Conservation (phyloP, 805 yeast species). For the Yarrowia alimentaria region DNA sequence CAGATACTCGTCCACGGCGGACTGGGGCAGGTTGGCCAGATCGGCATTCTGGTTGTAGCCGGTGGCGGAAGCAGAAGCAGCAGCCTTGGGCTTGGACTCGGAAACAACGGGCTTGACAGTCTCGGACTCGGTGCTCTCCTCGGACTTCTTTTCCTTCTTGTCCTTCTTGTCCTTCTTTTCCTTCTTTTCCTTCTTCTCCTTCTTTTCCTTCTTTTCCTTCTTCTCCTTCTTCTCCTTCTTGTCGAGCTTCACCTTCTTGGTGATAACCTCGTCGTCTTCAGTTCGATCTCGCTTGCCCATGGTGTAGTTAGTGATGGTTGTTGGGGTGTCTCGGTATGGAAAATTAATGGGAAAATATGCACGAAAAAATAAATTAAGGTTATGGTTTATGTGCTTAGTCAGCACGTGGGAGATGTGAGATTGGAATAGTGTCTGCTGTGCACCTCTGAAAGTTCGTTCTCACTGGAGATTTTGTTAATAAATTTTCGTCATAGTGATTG, state of each 20-base stretch:
- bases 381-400: too few species aligned
- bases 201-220: slow-evolving; percentile 36
- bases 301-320: not conserved
- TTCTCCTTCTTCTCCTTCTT: slow-evolving; percentile 34
- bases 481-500: too few species aligned
- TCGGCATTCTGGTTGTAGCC: slow-evolving; percentile 15
- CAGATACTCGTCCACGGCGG: slow-evolving; percentile 60
- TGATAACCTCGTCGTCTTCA: slow-evolving; percentile 22
- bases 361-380: slow-evolving; percentile 13
- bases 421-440: too few species aligned
- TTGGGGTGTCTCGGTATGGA: too few species aligned
- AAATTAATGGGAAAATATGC: too few species aligned
- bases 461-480: too few species aligned
- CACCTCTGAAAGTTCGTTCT: too few species aligned
- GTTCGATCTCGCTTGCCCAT: slow-evolving; percentile 28
- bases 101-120: too few species aligned
- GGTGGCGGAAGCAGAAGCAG: slow-evolving; percentile 36
- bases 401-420: too few species aligned
- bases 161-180: slow-evolving; percentile 40
- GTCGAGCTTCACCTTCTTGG: slow-evolving; percentile 30
- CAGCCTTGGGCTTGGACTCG: slow-evolving; percentile 38
- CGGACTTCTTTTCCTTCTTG: slow-evolving; percentile 40
- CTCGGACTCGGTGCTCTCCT: slow-evolving; percentile 33
- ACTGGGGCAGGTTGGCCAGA: slow-evolving; percentile 14
- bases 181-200: slow-evolving; percentile 36